Evolutionary conservation across 2,329 filamentous ascomycete genomes (phyloP).

Genomic region (Alternaria conjuncta): DNA sequence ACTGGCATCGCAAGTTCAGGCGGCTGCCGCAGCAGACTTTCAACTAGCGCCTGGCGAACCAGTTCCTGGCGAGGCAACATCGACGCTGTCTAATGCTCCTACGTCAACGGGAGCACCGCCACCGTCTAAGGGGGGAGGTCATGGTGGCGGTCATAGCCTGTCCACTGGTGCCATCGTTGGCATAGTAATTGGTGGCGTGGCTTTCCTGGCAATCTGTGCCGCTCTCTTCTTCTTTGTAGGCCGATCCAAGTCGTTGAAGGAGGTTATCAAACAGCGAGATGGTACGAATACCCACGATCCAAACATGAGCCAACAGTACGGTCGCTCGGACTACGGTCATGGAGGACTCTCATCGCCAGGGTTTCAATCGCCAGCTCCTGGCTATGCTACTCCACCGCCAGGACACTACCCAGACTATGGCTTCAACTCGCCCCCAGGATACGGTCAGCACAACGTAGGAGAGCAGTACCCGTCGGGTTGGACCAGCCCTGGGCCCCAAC

Average conservation of each 20-base stretch:
- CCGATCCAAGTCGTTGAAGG: conserved; percentile 44
- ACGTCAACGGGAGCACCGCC: conserved; percentile 12
- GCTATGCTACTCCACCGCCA: conserved; percentile 10
- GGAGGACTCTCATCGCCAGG: conserved; percentile 14
- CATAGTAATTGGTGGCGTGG: conserved; percentile 68
- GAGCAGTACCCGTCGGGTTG: conserved; percentile 33
- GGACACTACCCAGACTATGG: conserved; percentile 22
- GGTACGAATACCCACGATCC: background rate
- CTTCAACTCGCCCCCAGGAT: conserved; percentile 21
- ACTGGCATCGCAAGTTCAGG: conserved; percentile 31
- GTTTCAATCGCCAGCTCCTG: background rate
- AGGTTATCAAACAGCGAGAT: conserved; percentile 18
- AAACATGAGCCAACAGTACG: conserved; percentile 7
- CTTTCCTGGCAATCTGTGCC: conserved; percentile 66
- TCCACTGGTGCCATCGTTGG: conserved; percentile 52
- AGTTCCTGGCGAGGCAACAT: conserved; percentile 47
- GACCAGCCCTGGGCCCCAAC: conserved; percentile 24
- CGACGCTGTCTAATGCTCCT: conserved; percentile 15
- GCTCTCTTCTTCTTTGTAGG: conserved; percentile 71
- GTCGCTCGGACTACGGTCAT: conserved; percentile 3
- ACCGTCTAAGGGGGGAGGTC: background rate
- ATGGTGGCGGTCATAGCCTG: conserved; percentile 25
- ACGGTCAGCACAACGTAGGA: conserved; percentile 32
- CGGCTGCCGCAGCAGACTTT: conserved; percentile 31
- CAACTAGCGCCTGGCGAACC: conserved; percentile 49